Evolutionary conservation across 192 early-diverging fungal genomes (phyloP), one percentile per base, ranked within the genome.

Genomic region (Coemansia sp.): DNA sequence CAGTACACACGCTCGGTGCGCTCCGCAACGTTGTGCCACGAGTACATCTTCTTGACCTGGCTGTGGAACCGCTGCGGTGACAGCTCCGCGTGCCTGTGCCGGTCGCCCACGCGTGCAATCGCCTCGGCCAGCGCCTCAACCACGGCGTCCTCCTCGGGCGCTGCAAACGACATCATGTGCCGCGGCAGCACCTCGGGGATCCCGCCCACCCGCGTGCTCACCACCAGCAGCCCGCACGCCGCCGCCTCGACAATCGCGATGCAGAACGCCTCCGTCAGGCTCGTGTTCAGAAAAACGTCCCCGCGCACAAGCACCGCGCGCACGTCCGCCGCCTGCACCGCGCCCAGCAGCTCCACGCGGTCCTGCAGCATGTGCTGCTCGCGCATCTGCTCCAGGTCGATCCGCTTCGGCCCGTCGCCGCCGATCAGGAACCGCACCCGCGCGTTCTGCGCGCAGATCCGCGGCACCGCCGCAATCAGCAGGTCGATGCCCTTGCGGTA

Each of bases 201-300:
- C 0, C 97, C 97, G 30, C 97, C 97, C 11, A 99, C 95, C 65
- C 87, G 87, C 3, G 97, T 99, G 65, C 88, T 93, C 6, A 99
- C 97, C 7, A 99, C 97, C 11, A 97, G 72, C 30, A 97, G 78
- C 9, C 95, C 97, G 28, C 92, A 94, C 42, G 90, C 90, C 5
- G 95, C 97, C 5, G 97, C 97, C 78, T 99, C 97, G 16, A 99
- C 95, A 54, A 99, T 98, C 5, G 92, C 94, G 45, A 97, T 99
- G 65, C 97, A 97, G 64, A 99, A 99, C 6, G 97, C 97, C 64
- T 99, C 97, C 1, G 95, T 99, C 71, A 98, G 81, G 38, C 92
- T 94, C 24, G 97, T 97, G 64, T 99, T 99, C 24, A 99, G 71
- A 64, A 95, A 99, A 12, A 99, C 95, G 54, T 97, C 87, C 11